These are phyloP conservation scores for Radiomyces spectabilis DNA, from an alignment of 192 early-diverging fungal species.

Conservation along the genomic window DNA sequence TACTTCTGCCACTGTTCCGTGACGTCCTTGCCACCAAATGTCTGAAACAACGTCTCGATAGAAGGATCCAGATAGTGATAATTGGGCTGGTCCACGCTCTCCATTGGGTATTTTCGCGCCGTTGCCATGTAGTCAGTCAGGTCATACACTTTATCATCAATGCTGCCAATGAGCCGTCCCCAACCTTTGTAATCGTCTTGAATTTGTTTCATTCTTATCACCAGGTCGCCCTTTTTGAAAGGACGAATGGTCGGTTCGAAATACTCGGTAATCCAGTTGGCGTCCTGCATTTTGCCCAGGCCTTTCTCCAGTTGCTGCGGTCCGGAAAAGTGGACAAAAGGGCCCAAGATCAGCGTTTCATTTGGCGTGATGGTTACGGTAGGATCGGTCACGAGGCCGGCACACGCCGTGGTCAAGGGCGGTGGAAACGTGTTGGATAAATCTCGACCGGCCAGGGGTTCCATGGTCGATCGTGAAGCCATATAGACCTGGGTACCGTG, in stretches of 20 bases:
- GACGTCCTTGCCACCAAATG: constrained; percentile 46
- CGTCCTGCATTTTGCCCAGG: constrained; percentile 25
- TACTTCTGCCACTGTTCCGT: constrained; percentile 43
- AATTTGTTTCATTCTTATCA: constrained; percentile 43
- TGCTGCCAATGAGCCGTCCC: constrained; percentile 45
- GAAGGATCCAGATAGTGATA: constrained; percentile 50
- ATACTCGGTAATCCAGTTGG: constrained; percentile 42
- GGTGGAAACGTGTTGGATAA: constrained; percentile 59
- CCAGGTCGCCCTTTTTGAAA: constrained; percentile 52
- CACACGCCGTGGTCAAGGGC: constrained; percentile 45
- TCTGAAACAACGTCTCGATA: constrained; percentile 53
- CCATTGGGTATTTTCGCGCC: constrained; percentile 31
- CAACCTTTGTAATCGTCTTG: constrained; percentile 28
- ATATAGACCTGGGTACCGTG: constrained; percentile 43
- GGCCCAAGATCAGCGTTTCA: constrained; percentile 12
- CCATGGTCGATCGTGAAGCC: constrained; percentile 31
- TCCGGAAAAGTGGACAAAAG: constrained; percentile 26
- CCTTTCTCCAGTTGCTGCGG: constrained; percentile 29
- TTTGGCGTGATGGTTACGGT: constrained; percentile 22
- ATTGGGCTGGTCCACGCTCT: constrained; percentile 29
- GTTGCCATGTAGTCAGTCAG: constrained; percentile 53
- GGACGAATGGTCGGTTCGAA: constrained; percentile 40
- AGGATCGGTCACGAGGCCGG: constrained; percentile 33
- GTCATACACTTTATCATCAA: constrained; percentile 60
- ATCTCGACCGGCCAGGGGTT: constrained; percentile 55